These are phyloP conservation scores for Lunasporangiospora selenospora DNA, from an alignment of 192 early-diverging fungal genomes.

Conservation along the genomic window DNA sequence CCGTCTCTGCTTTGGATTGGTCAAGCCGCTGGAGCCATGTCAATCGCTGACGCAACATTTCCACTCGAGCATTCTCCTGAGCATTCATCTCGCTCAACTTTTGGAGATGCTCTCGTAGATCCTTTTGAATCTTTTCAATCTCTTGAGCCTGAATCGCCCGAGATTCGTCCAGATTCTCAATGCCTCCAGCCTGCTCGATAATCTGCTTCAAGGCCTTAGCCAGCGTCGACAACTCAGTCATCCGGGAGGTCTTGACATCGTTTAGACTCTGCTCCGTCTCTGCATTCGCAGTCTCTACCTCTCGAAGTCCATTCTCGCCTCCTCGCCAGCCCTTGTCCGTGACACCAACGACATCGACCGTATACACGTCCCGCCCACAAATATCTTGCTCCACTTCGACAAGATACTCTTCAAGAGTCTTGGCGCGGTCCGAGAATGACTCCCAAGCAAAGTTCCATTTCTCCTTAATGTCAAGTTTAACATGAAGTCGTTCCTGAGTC, in stretches of 20 bases:
- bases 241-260: slow-evolving; percentile 12
- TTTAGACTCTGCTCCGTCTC: slow-evolving; percentile 14
- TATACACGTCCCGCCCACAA: slow-evolving; percentile 1
- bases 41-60: slow-evolving; percentile 21
- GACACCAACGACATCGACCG: slow-evolving; percentile 5
- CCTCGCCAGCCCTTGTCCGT: slow-evolving; percentile 17
- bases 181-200: slow-evolving; percentile 9
- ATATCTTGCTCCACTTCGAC: slow-evolving; percentile 5
- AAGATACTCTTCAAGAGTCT: slow-evolving; percentile 25
- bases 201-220: slow-evolving; percentile 6
- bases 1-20: slow-evolving; percentile 15
- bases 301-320: slow-evolving; percentile 5
- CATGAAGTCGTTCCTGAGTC: slow-evolving; percentile 21
- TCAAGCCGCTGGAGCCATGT: slow-evolving; percentile 13
- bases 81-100: slow-evolving; percentile 13
- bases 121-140: slow-evolving; percentile 2
- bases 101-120: slow-evolving; percentile 4
- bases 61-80: slow-evolving; percentile 17
- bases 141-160: slow-evolving; percentile 10
- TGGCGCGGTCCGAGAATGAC: slow-evolving; percentile 12
- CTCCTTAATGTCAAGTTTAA: slow-evolving; percentile 23
- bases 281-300: slow-evolving; percentile 9
- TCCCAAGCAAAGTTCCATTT: slow-evolving; percentile 40
- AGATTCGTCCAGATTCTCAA: slow-evolving; percentile 8
- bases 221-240: slow-evolving; percentile 8